These are phyloP conservation scores for Aaosphaeria arxii DNA, from an alignment of 2,329 filamentous ascomycete species.

Conservation along the genomic window DNA sequence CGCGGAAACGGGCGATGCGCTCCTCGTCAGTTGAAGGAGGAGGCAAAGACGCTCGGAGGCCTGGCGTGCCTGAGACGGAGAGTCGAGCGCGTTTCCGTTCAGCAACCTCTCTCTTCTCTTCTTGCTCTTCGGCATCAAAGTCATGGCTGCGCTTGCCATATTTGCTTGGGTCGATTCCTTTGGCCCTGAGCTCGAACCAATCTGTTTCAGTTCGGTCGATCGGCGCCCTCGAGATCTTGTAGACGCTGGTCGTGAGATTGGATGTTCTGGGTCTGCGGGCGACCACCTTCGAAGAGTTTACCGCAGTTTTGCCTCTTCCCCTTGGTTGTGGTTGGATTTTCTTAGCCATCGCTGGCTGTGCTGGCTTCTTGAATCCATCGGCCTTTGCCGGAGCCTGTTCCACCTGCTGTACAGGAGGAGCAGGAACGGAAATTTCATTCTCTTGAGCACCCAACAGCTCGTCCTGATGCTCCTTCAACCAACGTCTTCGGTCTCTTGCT, in stretches of 20 bases:
- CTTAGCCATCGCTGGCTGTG: slow-evolving; percentile 4
- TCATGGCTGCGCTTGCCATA: slow-evolving; percentile 30
- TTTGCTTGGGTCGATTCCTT: slow-evolving; percentile 42
- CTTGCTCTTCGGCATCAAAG: slow-evolving; percentile 15
- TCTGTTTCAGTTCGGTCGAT: slow-evolving; percentile 47
- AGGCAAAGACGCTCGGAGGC: not conserved
- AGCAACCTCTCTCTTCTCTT: slow-evolving; percentile 10
- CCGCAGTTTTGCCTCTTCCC: too few species aligned
- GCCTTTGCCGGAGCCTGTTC: not conserved
- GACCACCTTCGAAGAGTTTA: too few species aligned
- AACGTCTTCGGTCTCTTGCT: slow-evolving; percentile 19
- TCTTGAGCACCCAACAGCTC: slow-evolving; percentile 2
- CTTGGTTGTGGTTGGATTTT: not conserved
- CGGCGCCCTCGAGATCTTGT: slow-evolving; percentile 16
- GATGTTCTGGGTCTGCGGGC: too few species aligned
- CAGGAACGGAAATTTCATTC: not conserved
- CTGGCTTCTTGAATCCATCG: slow-evolving; percentile 8
- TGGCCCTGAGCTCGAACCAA: slow-evolving; percentile 51
- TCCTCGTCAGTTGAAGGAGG: slow-evolving; percentile 12
- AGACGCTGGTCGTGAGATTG: slow-evolving; percentile 1
- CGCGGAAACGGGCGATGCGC: slow-evolving; percentile 19
- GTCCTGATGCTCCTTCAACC: slow-evolving; percentile 19
- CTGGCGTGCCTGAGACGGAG: not conserved
- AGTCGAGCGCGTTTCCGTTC: slow-evolving; percentile 2
- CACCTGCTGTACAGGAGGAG: not conserved